Percentiles rank a stretch among this genome's conserved stretches.
Evolutionary conservation across 1,284 basidiomycete genomes (phyloP).

Genomic region (Marasmius sp.): DNA sequence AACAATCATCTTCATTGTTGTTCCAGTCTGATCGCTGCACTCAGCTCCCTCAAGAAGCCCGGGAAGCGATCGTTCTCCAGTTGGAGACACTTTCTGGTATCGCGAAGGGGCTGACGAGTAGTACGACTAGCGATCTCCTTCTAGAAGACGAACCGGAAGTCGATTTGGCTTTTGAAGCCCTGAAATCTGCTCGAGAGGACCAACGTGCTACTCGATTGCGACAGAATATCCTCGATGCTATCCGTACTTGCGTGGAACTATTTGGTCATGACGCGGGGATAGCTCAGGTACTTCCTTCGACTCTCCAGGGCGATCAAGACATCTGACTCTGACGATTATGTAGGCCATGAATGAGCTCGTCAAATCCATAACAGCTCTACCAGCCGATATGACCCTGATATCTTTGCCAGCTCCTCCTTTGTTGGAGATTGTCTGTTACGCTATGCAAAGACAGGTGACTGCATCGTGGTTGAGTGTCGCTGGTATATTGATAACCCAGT

Average conservation of each 20-base stretch:
- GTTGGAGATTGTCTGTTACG: conserved; percentile 75
- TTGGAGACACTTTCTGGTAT: conserved; percentile 80
- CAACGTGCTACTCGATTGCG: conserved; percentile 62
- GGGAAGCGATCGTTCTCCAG: conserved; percentile 59
- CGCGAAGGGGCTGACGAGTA: conserved; percentile 80
- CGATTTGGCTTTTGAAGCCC: conserved; percentile 48
- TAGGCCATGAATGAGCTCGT: conserved; percentile 80
- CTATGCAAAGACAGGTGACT: conserved; percentile 71
- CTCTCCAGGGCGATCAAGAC: neutral
- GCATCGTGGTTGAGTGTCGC: conserved; percentile 84
- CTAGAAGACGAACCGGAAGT: conserved; percentile 57
- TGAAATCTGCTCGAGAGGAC: conserved; percentile 65
- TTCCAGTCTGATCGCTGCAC: conserved; percentile 11
- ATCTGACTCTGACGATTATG: neutral
- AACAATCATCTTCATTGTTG: neutral
- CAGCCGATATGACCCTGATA: conserved; percentile 71
- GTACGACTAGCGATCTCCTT: conserved; percentile 54
- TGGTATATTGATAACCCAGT: conserved; percentile 73
- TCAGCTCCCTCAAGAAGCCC: conserved; percentile 73
- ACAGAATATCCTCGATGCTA: conserved; percentile 58
- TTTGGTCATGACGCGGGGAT: conserved; percentile 79
- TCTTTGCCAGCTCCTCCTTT: conserved; percentile 79
- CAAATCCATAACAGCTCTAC: conserved; percentile 77
- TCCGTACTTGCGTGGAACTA: conserved; percentile 62
- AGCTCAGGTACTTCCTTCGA: conserved; percentile 58